phyloP scores from a whole-genome alignment of 345 rosid genomes.

The Populus ilicifolia region DNA sequence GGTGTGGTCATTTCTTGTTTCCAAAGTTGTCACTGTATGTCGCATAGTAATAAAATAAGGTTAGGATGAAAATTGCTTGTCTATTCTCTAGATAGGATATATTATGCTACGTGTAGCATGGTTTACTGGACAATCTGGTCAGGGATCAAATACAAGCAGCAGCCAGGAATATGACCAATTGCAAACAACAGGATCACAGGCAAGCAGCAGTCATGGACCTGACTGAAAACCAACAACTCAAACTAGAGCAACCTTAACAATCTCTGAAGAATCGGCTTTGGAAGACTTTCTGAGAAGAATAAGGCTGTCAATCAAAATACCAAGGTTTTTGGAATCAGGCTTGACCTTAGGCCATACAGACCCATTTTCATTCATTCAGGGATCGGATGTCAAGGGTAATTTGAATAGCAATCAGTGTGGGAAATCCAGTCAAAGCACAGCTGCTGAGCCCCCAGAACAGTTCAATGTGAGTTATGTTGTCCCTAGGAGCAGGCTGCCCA shows the following conservation, averaged over 20 bases:
- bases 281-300: constrained; percentile 19
- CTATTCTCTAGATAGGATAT: background rate
- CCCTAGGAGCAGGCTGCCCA: constrained; percentile 4
- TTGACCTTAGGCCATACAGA: constrained; percentile 5
- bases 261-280: constrained; percentile 19
- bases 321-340: constrained; percentile 5
- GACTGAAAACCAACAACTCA: constrained; percentile 18
- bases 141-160: constrained; percentile 18
- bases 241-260: constrained; percentile 10
- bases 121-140: constrained; percentile 26
- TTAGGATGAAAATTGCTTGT: background rate
- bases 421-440: constrained; percentile 13
- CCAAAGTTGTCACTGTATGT: background rate
- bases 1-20: background rate
- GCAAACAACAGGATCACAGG: constrained; percentile 17
- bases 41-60: background rate
- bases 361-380: constrained; percentile 9
- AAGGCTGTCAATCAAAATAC: constrained; percentile 6
- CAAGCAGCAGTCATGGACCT: constrained; percentile 16
- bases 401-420: constrained; percentile 8
- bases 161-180: constrained; percentile 25
- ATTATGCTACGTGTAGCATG: constrained; percentile 8
- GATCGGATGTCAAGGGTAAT: constrained; percentile 17
- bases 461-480: background rate
- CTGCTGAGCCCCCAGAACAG: background rate